Evolutionary conservation across 305 asterid genomes (phyloP).

Genomic region (Euphrasia arctica): DNA sequence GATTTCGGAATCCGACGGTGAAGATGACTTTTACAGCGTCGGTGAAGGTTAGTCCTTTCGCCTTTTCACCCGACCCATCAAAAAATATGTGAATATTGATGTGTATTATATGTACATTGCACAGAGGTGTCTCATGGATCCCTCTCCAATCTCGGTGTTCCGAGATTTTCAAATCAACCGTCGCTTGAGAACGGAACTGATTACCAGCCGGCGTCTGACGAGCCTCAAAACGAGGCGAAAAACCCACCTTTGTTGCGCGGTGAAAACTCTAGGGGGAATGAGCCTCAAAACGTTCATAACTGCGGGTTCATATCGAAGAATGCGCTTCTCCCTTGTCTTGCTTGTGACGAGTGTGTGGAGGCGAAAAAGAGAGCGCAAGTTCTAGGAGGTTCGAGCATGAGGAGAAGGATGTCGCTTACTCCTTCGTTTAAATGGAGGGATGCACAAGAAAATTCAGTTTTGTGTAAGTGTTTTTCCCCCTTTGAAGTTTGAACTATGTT

Average conservation of each 20-base stretch:
- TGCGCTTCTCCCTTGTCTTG: conserved; percentile 74
- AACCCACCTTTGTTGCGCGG: conserved; percentile 29
- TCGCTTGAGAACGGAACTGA: conserved; percentile 32
- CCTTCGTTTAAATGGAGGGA: conserved; percentile 77
- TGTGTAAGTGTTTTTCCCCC: conserved; percentile 47
- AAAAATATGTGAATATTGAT: background rate
- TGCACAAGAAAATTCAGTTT: conserved; percentile 42
- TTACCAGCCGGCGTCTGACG: conserved; percentile 42
- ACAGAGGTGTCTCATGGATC: conserved; percentile 89
- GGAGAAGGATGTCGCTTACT: conserved; percentile 48
- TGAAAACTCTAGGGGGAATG: conserved; percentile 34
- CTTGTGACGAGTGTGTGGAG: conserved; percentile 59
- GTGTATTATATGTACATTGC: background rate
- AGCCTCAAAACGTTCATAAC: conserved; percentile 39
- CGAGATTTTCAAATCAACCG: conserved; percentile 60
- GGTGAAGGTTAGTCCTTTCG: conserved; percentile 60
- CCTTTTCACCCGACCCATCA: background rate
- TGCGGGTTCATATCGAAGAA: conserved; percentile 56
- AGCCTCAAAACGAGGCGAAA: conserved; percentile 40
- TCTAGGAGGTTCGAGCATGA: conserved; percentile 45
- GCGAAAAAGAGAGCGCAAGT: conserved; percentile 49
- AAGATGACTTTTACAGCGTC: conserved; percentile 79
- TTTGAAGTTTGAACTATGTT: background rate
- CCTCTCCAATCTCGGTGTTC: conserved; percentile 64
- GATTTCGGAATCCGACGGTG: conserved; percentile 62